Conservation (phyloP, 305 asterid genomes). For the Rubia occidens region DNA sequence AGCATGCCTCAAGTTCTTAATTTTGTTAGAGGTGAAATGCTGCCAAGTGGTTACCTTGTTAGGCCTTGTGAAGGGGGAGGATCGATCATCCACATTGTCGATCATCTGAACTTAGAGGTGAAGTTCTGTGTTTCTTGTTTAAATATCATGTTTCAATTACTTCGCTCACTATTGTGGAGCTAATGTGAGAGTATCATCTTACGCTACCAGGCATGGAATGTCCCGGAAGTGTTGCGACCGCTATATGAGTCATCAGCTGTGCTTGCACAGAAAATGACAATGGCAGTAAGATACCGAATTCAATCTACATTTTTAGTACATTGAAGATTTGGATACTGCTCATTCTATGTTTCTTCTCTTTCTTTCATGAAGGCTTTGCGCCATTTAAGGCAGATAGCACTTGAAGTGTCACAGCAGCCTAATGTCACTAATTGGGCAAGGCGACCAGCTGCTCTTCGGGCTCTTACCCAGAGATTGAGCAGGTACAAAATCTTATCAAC, state of each 20-base stretch:
- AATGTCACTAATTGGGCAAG: slow-evolving; percentile 70
- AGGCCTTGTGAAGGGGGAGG: slow-evolving; percentile 95
- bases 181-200: slow-evolving; percentile 3
- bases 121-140: neutral
- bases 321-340: neutral
- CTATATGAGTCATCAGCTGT: slow-evolving; percentile 75
- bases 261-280: slow-evolving; percentile 70
- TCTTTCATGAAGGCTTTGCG: slow-evolving; percentile 60
- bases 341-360: neutral
- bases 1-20: slow-evolving; percentile 78
- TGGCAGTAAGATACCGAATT: slow-evolving; percentile 45
- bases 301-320: slow-evolving; percentile 1
- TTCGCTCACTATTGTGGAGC: neutral
- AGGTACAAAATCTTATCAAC: slow-evolving; percentile 33
- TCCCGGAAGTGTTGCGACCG: slow-evolving; percentile 85
- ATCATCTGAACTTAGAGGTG: slow-evolving; percentile 86
- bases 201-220: slow-evolving; percentile 53
- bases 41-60: slow-evolving; percentile 83
- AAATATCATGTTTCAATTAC: neutral
- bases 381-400: slow-evolving; percentile 75
- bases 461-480: slow-evolving; percentile 75
- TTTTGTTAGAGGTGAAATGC: slow-evolving; percentile 81
- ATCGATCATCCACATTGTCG: slow-evolving; percentile 78
- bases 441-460: slow-evolving; percentile 78
- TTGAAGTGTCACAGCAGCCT: slow-evolving; percentile 64